Base-by-base conservation (phyloP, 805 yeast species). In the Sugiyamaella floridensis region DNA sequence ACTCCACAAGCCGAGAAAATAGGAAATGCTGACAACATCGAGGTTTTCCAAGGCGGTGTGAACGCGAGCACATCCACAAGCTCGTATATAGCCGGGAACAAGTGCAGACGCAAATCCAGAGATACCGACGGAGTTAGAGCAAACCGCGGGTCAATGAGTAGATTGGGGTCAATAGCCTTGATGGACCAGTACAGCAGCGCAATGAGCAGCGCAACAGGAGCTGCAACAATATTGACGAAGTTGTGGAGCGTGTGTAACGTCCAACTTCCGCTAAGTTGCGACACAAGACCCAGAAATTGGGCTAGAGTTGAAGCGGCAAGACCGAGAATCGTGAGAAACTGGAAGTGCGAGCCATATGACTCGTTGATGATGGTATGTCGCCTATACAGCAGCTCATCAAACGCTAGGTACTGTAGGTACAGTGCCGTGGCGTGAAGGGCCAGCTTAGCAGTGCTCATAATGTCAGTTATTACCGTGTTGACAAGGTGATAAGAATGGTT, bases 281-380 rank as follows among this genome's bases (percentile, higher is more conserved):
- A 52, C 5, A 53, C n/a, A 22, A 66, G 51, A 9, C 67, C 63
- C 11, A 67, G 54, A 9, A 56, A 37, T 49, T 73, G 47, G 37
- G 68, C 48, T 51, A 70, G n/a, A 57, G 70, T 49, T 22, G 63
- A 26, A 53, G 62, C 54, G 49, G 54, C 41, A 41, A 65, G 52
- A 26, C 63, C 60, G 51, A 60, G 53, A 42, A 63, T 62, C 29
- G 72, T 68, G 48, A 68, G 61, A 66, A 69, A 49, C 55, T 61
- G 62, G 54, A 58, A 49, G 55, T 77, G 58, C 71, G 80, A 64
- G 32, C 71, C 70, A 48, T 56, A 61, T 16, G 47, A 40, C 20
- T 47, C 32, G 41, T 48, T 45, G 18, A 54, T 45, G 19, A 53
- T 40, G 4, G 52, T 29, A 12, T 43, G 52, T 40, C 34, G 48